These are phyloP conservation scores for Onygenales sp. DNA, from an alignment of 2,329 filamentous ascomycete species.

Conservation along the genomic window DNA sequence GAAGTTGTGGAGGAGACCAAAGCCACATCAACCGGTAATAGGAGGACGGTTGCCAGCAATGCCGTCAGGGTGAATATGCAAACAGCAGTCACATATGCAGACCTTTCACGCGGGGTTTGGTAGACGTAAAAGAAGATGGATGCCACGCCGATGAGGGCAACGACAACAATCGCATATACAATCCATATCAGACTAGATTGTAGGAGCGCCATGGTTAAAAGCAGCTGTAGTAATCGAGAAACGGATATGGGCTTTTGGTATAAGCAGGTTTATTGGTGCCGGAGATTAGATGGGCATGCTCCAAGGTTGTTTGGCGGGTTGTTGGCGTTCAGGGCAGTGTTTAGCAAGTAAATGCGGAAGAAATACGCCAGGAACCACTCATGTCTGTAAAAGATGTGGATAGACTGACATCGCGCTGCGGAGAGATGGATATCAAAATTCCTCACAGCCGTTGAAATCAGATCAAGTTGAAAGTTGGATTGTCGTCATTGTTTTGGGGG, in stretches of 20 bases:
- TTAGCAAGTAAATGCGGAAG: neutral
- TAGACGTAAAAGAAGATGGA: slow-evolving; percentile 84
- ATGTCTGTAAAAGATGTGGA: no score
- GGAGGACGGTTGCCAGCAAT: slow-evolving; percentile 80
- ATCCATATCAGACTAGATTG: slow-evolving; percentile 92
- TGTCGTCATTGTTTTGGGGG: no score
- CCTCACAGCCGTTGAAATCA: no score
- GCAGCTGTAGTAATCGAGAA: neutral
- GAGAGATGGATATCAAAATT: no score
- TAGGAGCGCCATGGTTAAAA: slow-evolving; percentile 53
- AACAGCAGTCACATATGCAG: slow-evolving; percentile 68
- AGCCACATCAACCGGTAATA: slow-evolving; percentile 91
- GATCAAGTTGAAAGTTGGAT: no score
- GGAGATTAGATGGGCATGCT: neutral
- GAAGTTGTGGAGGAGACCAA: slow-evolving; percentile 82
- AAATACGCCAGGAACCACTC: no score
- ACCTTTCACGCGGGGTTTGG: slow-evolving; percentile 80
- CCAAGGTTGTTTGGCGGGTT: neutral
- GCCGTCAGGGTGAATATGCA: slow-evolving; percentile 80
- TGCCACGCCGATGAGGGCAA: slow-evolving; percentile 64
- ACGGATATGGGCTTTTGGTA: neutral
- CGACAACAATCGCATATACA: slow-evolving; percentile 76
- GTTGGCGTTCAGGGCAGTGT: neutral
- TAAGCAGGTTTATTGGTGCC: neutral
- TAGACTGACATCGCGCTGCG: no score